phyloP scores from a whole-genome alignment of 2,329 filamentous ascomycete species.

The Cladosporium cucumerinum region DNA sequence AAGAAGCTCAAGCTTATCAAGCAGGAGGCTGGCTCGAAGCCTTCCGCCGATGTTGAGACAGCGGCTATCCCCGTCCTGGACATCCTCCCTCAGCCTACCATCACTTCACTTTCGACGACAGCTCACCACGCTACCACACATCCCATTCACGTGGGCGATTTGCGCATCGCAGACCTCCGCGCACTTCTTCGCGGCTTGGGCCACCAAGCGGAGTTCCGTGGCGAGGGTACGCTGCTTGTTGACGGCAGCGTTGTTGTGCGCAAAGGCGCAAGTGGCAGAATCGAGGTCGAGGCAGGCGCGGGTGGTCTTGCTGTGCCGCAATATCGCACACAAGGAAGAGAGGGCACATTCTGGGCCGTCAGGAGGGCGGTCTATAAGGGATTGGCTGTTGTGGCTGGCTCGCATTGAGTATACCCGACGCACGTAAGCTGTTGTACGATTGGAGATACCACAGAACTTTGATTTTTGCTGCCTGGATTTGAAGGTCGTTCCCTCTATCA shows the following conservation, averaged over 20 bases:
- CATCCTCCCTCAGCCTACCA: conserved; percentile 39
- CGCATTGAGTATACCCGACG: conserved; percentile 38
- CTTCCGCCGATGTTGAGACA: conserved; percentile 43
- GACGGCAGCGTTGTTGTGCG: conserved; percentile 84
- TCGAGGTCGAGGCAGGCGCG: conserved; percentile 80
- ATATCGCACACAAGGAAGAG: conserved; percentile 22
- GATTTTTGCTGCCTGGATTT: not conserved
- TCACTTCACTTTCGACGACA: conserved; percentile 4
- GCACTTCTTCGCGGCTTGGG: conserved; percentile 77
- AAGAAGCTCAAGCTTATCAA: conserved; percentile 54
- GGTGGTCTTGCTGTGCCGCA: conserved; percentile 32
- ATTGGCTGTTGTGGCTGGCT: conserved; percentile 81
- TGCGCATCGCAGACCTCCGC: conserved; percentile 82
- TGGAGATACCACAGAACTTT: not conserved
- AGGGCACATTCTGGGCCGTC: conserved; percentile 78
- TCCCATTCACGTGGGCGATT: conserved; percentile 89
- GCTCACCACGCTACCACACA: conserved; percentile 48
- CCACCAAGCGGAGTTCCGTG: conserved; percentile 86
- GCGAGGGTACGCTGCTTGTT: conserved; percentile 86
- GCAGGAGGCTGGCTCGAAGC: conserved; percentile 40
- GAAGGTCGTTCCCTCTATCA: not conserved
- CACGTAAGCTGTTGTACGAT: conserved; percentile 13
- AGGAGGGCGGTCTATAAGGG: conserved; percentile 91
- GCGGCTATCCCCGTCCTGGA: conserved; percentile 53
- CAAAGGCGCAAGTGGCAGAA: conserved; percentile 73